These are phyloP conservation scores for Aspergillus alliaceus DNA, from an alignment of 2,329 filamentous ascomycete genomes.

Conservation along the genomic window DNA sequence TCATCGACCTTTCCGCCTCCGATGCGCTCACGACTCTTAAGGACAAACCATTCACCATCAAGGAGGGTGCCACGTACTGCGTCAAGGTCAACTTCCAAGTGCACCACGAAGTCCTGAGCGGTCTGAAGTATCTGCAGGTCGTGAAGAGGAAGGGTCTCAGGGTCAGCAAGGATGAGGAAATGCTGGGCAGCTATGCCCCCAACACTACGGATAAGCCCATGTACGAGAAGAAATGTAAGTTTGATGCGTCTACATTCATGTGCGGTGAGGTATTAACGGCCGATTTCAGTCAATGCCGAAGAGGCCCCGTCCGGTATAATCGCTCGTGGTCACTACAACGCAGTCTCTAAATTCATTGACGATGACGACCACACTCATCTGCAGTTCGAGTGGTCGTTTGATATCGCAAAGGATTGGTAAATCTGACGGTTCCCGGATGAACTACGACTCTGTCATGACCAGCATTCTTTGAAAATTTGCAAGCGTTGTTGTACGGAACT, in stretches of 20 bases:
- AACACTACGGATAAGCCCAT: conserved; percentile 83
- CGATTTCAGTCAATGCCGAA: conserved; percentile 76
- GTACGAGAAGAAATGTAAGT: conserved; percentile 89
- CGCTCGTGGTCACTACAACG: conserved; percentile 85
- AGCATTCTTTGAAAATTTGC: conserved; percentile 26
- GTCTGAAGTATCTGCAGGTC: conserved; percentile 92
- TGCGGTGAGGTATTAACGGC: background rate
- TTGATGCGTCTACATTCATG: background rate
- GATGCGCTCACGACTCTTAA: conserved; percentile 77
- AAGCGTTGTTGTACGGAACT: conserved; percentile 30
- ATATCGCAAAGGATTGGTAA: conserved; percentile 93
- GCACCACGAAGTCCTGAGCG: conserved; percentile 92
- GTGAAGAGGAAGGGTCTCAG: conserved; percentile 86
- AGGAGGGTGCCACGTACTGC: conserved; percentile 89
- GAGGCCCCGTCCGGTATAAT: conserved; percentile 91
- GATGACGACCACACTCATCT: conserved; percentile 91
- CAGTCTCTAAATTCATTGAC: conserved; percentile 86
- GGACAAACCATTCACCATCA: conserved; percentile 93
- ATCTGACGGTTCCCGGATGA: conserved; percentile 10
- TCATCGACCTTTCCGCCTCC: conserved; percentile 77
- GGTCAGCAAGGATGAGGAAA: conserved; percentile 92
- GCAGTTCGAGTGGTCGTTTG: conserved; percentile 92
- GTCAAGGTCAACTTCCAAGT: conserved; percentile 96
- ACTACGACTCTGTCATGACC: conserved; percentile 16
- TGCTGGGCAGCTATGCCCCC: conserved; percentile 95